These are phyloP conservation scores for Heritiera fomes DNA, from an alignment of 345 rosid genomes.

Conservation along the genomic window DNA sequence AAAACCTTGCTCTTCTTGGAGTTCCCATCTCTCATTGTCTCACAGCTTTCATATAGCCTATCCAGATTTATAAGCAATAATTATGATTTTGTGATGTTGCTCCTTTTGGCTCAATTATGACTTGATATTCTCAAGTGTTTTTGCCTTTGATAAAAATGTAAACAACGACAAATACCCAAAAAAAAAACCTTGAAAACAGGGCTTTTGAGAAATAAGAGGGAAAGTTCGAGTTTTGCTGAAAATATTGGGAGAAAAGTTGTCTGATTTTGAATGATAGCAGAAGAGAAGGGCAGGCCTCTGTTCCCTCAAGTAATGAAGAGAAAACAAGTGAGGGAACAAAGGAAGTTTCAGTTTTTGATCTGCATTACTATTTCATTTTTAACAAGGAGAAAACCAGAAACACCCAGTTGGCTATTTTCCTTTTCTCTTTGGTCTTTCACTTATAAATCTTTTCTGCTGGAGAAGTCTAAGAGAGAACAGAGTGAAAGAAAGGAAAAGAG, in stretches of 20 bases:
- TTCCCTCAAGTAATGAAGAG: constrained; percentile 32
- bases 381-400: constrained; percentile 25
- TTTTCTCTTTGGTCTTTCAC: constrained; percentile 12
- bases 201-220: constrained; percentile 7
- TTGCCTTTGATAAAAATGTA: neutral
- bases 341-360: constrained; percentile 29
- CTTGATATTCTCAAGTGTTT: constrained; percentile 5
- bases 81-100: constrained; percentile 7
- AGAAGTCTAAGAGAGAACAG: constrained; percentile 22
- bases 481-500: neutral
- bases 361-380: constrained; percentile 31
- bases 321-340: constrained; percentile 28
- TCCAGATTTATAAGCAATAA: constrained; percentile 23
- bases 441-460: constrained; percentile 7
- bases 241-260: constrained; percentile 8
- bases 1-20: constrained; percentile 81
- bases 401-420: constrained; percentile 31
- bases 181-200: constrained; percentile 21
- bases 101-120: neutral
- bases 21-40: constrained; percentile 80
- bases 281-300: constrained; percentile 29
- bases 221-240: constrained; percentile 14
- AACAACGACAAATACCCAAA: neutral
- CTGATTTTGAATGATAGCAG: constrained; percentile 15
- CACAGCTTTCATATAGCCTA: constrained; percentile 52